Conservation (phyloP, 768 basidiomycete species). For the Boletellus ananas region DNA sequence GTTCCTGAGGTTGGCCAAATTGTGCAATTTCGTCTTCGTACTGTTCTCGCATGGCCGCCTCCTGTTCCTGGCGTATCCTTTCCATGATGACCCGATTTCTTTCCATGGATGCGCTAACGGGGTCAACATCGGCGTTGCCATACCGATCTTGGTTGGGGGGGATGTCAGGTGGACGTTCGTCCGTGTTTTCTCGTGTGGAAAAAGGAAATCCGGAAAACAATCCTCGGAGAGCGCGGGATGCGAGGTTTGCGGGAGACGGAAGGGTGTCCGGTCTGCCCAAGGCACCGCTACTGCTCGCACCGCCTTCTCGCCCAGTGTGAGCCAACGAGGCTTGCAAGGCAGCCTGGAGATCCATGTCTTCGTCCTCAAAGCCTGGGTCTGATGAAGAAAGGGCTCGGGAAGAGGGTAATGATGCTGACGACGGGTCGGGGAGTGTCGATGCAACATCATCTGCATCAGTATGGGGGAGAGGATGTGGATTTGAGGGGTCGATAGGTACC, state of each 20-base stretch:
- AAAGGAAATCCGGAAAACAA: conserved; percentile 11
- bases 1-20: conserved; percentile 17
- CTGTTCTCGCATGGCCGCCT: conserved; percentile 58
- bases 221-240: conserved; percentile 28
- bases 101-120: conserved; percentile 64
- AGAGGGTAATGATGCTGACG: conserved; percentile 28
- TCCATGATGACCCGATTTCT: conserved; percentile 58
- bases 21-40: conserved; percentile 42
- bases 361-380: conserved; percentile 58
- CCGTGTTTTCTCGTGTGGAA: conserved; percentile 14
- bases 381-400: conserved; percentile 8
- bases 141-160: conserved; percentile 31
- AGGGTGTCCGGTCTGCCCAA: conserved; percentile 14
- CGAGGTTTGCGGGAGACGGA: conserved; percentile 22
- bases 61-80: conserved; percentile 63
- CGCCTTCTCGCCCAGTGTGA: conserved; percentile 12
- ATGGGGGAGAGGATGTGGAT: conserved; percentile 51
- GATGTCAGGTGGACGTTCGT: conserved; percentile 12
- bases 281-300: conserved; percentile 2
- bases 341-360: conserved; percentile 84
- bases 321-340: conserved; percentile 80
- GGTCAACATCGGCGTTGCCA: conserved; percentile 41
- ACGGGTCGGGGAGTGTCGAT: conserved; percentile 54
- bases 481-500: conserved; percentile 54
- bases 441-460: conserved; percentile 72